Evolutionary conservation across 257 asterid genomes (phyloP).

Genomic region (Fraxinus excelsior): DNA sequence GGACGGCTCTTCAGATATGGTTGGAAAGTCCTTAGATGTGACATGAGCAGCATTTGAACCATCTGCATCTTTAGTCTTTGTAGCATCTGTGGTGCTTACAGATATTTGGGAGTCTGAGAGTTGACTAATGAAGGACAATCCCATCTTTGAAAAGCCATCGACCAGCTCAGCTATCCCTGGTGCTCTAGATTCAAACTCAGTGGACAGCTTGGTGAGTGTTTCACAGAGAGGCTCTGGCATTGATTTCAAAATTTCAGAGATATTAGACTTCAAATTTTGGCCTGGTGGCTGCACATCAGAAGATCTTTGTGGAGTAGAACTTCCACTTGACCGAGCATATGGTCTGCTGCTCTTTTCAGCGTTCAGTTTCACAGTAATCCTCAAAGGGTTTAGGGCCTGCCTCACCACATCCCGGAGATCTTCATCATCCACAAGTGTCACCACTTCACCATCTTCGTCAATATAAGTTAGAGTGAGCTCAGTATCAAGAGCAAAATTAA

Average conservation of each 20-base stretch:
- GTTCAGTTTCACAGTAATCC: constrained; percentile 55
- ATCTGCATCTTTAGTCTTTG: not conserved
- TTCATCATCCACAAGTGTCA: constrained; percentile 76
- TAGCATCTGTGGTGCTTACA: constrained; percentile 32
- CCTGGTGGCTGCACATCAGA: constrained; percentile 34
- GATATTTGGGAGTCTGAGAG: constrained; percentile 40
- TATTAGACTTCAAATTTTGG: constrained; percentile 34
- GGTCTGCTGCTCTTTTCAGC: constrained; percentile 30
- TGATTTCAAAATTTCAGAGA: constrained; percentile 45
- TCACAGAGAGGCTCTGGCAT: constrained; percentile 60
- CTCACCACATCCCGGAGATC: constrained; percentile 77
- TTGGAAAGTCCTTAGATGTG: constrained; percentile 12
- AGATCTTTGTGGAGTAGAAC: constrained; percentile 43
- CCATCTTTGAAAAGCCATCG: constrained; percentile 46
- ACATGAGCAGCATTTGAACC: constrained; percentile 20
- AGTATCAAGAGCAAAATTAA: constrained; percentile 51
- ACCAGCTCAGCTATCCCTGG: constrained; percentile 48
- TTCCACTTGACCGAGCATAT: constrained; percentile 40
- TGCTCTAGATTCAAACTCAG: constrained; percentile 49
- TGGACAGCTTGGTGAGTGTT: constrained; percentile 41
- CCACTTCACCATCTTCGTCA: constrained; percentile 78
- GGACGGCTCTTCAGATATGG: constrained; percentile 16
- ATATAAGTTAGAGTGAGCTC: constrained; percentile 62
- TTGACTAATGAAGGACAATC: constrained; percentile 47
- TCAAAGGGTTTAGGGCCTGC: constrained; percentile 73